These are phyloP conservation scores for Arthrobotrys conoides DNA, from an alignment of 2,329 filamentous ascomycete species.

Conservation along the genomic window DNA sequence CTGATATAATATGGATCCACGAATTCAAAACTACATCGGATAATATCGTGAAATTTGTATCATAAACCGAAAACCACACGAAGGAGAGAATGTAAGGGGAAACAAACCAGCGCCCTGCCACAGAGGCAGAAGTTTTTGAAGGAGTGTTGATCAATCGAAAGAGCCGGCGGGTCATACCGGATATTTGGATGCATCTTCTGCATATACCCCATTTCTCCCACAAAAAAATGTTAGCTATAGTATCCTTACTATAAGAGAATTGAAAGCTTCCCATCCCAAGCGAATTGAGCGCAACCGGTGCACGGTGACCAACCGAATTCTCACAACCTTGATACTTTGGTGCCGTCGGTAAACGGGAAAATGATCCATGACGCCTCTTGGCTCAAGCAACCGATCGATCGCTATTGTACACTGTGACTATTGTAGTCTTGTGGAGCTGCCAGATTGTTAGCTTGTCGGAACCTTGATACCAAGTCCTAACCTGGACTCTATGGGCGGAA, in stretches of 20 bases:
- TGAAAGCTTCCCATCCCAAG: slow-evolving; percentile 10
- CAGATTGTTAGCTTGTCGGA: neutral
- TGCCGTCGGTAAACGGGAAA: slow-evolving; percentile 17
- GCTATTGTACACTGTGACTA: neutral
- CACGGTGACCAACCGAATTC: neutral
- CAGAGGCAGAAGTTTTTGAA: neutral
- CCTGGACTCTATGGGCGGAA: neutral
- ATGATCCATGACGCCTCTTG: slow-evolving; percentile 33
- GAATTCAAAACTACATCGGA: neutral
- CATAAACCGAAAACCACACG: neutral
- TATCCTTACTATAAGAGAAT: neutral
- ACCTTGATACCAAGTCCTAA: slow-evolving; percentile 5
- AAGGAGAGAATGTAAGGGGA: neutral
- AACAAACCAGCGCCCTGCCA: neutral
- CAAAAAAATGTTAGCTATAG: neutral
- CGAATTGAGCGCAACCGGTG: neutral
- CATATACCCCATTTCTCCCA: slow-evolving; percentile 18
- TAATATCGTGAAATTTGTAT: neutral
- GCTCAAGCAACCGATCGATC: slow-evolving; percentile 12
- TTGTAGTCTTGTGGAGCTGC: neutral
- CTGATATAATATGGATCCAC: neutral
- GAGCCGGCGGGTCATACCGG: slow-evolving; percentile 11
- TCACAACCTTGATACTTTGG: slow-evolving; percentile 20
- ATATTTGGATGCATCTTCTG: neutral
- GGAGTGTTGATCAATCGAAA: neutral